Conservation (phyloP, 2,329 filamentous ascomycete genomes). For the Nemania abortiva region DNA sequence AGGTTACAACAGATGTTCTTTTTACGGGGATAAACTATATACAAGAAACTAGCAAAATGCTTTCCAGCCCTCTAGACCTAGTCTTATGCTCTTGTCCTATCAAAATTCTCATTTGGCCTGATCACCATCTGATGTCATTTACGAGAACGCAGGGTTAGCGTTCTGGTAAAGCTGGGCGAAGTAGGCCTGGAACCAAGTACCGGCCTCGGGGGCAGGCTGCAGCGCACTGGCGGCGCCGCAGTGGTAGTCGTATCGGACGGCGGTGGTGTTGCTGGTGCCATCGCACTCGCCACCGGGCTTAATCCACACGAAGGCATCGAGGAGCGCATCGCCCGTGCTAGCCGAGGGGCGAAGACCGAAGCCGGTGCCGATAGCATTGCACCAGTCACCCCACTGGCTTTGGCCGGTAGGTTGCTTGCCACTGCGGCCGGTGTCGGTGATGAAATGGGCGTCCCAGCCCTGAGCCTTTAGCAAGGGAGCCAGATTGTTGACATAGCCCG, state of each 20-base stretch:
- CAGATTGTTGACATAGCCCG: constrained; percentile 72
- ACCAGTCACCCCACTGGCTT: constrained; percentile 69
- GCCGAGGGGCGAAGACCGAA: constrained; percentile 68
- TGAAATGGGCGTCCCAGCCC: constrained; percentile 58
- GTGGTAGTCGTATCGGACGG: constrained; percentile 63
- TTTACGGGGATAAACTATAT: constrained; percentile 31
- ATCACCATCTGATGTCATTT: neutral
- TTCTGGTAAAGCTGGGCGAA: constrained; percentile 68
- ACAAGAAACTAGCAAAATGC: constrained; percentile 28
- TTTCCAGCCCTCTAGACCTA: constrained; percentile 8
- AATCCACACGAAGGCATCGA: constrained; percentile 73
- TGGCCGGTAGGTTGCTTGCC: constrained; percentile 67
- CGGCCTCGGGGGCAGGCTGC: constrained; percentile 76
- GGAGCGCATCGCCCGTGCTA: constrained; percentile 63
- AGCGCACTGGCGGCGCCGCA: constrained; percentile 67
- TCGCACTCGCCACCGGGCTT: constrained; percentile 69
- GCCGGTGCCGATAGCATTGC: constrained; percentile 68
- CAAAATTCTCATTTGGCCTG: neutral
- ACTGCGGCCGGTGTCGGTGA: constrained; percentile 50
- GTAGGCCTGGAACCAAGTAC: constrained; percentile 74
- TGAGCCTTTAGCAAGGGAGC: constrained; percentile 67
- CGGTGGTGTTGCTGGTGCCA: constrained; percentile 56
- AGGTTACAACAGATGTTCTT: neutral
- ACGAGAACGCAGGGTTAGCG: constrained; percentile 64
- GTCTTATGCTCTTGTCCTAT: neutral